phyloP scores from a whole-genome alignment of 2,329 filamentous ascomycete genomes.

The Arthrocladium fulminans region DNA sequence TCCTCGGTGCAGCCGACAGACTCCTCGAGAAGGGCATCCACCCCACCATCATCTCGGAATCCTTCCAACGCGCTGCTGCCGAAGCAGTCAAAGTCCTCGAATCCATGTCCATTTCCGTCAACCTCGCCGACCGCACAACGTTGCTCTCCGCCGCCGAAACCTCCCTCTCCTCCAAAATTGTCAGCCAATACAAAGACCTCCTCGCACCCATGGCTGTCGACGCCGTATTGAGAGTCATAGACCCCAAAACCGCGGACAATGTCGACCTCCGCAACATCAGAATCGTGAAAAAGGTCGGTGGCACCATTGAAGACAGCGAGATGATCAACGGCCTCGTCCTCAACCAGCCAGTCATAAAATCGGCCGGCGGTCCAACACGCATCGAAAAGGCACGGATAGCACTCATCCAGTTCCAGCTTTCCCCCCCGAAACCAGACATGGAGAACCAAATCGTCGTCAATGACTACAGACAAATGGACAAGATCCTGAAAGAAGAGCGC shows the following conservation, averaged over 20 bases:
- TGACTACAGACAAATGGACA: constrained; percentile 99
- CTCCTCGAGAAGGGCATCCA: constrained; percentile 90
- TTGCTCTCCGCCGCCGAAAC: constrained; percentile 95
- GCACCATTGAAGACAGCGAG: constrained; percentile 97
- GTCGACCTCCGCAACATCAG: constrained; percentile 94
- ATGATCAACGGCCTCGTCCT: constrained; percentile 91
- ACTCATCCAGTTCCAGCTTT: constrained; percentile 96
- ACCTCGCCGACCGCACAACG: constrained; percentile 75
- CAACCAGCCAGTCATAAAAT: constrained; percentile 88
- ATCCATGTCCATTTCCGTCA: constrained; percentile 91
- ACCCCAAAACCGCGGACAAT: constrained; percentile 89
- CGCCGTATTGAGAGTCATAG: constrained; percentile 89
- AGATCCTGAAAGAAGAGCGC: constrained; percentile 98
- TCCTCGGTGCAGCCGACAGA: constrained; percentile 86
- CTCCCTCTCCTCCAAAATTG: constrained; percentile 95
- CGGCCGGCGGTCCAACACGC: constrained; percentile 75
- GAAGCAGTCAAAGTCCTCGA: constrained; percentile 84
- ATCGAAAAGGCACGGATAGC: constrained; percentile 98
- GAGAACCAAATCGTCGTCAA: constrained; percentile 99
- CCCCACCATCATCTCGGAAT: constrained; percentile 93
- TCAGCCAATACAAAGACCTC: constrained; percentile 90
- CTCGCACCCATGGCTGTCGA: constrained; percentile 98
- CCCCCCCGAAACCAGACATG: constrained; percentile 98
- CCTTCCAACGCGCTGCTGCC: constrained; percentile 88
- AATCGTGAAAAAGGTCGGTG: constrained; percentile 94